Percentiles rank a stretch among this genome's conserved stretches.
Evolutionary conservation across 306 rosid species (phyloP).

Genomic region (Echinosophora koreensis): DNA sequence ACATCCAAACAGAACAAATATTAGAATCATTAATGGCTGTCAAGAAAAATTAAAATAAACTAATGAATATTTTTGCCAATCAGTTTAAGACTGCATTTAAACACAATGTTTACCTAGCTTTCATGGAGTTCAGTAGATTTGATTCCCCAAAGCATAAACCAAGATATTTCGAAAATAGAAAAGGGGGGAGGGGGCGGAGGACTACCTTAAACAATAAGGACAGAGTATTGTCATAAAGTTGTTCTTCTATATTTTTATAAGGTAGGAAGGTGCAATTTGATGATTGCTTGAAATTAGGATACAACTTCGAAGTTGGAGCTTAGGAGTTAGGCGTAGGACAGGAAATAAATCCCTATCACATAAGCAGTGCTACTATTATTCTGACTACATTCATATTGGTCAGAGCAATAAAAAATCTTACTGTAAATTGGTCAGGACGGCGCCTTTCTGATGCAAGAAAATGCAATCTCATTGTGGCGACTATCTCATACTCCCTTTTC

Average conservation of each 20-base stretch:
- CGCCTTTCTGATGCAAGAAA: conserved; percentile 88
- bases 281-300: neutral
- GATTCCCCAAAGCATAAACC: neutral
- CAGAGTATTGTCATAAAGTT: neutral
- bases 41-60: neutral
- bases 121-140: conserved; percentile 5
- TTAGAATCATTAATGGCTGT: neutral
- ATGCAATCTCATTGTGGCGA: conserved; percentile 88
- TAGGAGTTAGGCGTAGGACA: neutral
- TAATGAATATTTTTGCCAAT: neutral
- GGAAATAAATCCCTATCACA: neutral
- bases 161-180: neutral
- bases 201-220: neutral
- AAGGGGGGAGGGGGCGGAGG: neutral
- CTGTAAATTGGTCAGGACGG: conserved; percentile 94
- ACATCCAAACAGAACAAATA: conserved; percentile 1
- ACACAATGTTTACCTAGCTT: conserved; percentile 18
- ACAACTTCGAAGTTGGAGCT: neutral
- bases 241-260: neutral
- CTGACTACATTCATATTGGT: conserved; percentile 9
- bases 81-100: neutral
- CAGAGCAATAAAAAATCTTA: conserved; percentile 51
- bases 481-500: conserved; percentile 79
- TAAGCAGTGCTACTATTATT: conserved; percentile 25
- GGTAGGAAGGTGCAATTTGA: conserved; percentile 8